Evolutionary conservation across 768 basidiomycete species (phyloP).

Genomic region (Exidia glandulosa): DNA sequence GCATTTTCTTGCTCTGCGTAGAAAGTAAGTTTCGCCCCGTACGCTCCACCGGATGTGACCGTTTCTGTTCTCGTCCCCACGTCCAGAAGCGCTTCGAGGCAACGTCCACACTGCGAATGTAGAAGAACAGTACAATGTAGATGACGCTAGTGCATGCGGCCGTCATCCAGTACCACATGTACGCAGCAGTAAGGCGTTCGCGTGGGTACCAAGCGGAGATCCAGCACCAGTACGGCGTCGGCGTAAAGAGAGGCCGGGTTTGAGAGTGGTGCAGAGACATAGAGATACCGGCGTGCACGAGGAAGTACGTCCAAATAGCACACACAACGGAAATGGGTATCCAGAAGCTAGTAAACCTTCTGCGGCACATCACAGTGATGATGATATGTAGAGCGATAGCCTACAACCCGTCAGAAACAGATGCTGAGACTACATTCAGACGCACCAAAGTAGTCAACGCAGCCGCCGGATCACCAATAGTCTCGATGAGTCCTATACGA

Average conservation of each 20-base stretch:
- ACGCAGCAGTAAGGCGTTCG: not conserved
- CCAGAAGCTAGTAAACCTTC: not conserved
- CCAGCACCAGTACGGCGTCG: not conserved
- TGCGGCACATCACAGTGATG: not conserved
- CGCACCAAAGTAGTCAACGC: not conserved
- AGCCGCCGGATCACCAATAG: not conserved
- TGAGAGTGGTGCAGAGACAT: not conserved
- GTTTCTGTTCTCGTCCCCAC: not conserved
- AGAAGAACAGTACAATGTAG: not conserved
- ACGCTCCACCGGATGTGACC: not conserved
- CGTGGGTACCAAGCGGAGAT: not conserved
- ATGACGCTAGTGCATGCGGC: not conserved
- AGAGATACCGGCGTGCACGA: not conserved
- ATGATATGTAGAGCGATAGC: not conserved
- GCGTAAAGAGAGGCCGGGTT: not conserved
- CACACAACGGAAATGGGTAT: not conserved
- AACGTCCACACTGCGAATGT: not conserved
- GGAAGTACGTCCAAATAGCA: not conserved
- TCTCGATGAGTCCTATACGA: not conserved
- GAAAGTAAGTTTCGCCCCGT: not conserved
- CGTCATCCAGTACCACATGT: not conserved
- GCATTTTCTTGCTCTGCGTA: not conserved
- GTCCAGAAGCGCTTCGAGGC: too few species aligned
- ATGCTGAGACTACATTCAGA: too few species aligned
- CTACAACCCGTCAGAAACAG: not conserved